Base-by-base conservation (phyloP, 2,329 filamentous ascomycete species). In the Colletotrichum navitas region DNA sequence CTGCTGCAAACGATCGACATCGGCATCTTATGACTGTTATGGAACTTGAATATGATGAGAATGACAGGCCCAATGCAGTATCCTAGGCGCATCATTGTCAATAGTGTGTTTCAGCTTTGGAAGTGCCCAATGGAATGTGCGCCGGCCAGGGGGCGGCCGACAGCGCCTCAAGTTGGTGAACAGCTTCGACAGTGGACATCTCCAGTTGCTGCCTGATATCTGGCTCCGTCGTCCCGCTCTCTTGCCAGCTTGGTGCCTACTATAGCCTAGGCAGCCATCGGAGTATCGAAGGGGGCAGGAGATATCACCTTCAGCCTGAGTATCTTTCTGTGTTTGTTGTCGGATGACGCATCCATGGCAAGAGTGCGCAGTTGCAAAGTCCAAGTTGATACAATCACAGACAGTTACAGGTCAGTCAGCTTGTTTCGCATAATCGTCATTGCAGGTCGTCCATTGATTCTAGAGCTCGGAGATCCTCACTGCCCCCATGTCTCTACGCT, bases 401-500 rank as follows among this genome's bases (percentile, higher is more conserved):
- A 34, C 11, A 64, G 12, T 47, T 47, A 71, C 32, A 59, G 18
- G n/a, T 47, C 14, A 43, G 14, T 41, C 21, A 49, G 14, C 39
- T 45, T 34, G 26, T 32, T 52, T n/a, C 32, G 29, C 29, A 29
- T 18, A 24, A 3, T 60, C 49, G 24, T 69, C 69, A 56, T 64
- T 55, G 65, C 60, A 64, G 69, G 69, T 55, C 69, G 69, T 72
- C 69, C 69, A 69, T 72, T 72, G 69, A 72, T 63, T 72, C 69
- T 64, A 72, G 69, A 72, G 69, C 69, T 60, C 60, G 65, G 69
- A 64, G 65, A 54, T 51, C 54, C 32, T 47, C 55, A 61, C 26
- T 64, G 60, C 60, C 52, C 66, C 67, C 55, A 51, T 60, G 70
- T 63, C 70, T 76, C 74, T 67, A 68, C 56, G 71, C 65, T 73